These are phyloP conservation scores for Tetradesmus obliquus DNA, from an alignment of 139 green algal genomes.

Conservation along the genomic window DNA sequence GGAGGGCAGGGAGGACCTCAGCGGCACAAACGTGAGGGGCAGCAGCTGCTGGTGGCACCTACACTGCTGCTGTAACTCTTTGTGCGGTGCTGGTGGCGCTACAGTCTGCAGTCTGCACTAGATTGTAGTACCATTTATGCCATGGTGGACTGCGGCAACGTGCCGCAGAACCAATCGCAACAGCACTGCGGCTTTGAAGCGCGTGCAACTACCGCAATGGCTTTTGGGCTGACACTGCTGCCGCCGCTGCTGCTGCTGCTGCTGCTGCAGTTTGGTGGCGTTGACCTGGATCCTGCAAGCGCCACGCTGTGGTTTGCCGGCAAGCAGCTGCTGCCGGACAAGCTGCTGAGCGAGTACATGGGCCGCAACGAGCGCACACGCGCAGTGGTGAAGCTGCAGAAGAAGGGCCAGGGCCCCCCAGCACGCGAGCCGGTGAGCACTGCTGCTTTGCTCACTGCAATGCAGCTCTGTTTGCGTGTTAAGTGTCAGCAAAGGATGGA, in stretches of 20 bases:
- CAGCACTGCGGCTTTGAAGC: background rate
- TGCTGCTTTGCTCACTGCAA: background rate
- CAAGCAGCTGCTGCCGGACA: conserved; percentile 83
- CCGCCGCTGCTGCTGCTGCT: background rate
- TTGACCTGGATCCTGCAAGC: conserved; percentile 69
- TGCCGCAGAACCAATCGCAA: background rate
- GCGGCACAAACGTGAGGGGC: conserved; percentile 66
- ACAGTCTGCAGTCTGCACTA: too few species aligned
- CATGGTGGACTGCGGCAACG: background rate
- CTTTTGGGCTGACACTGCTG: background rate
- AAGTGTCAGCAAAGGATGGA: background rate
- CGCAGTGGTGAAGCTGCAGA: conserved; percentile 80
- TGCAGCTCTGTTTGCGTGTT: background rate
- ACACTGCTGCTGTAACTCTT: background rate
- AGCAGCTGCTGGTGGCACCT: background rate
- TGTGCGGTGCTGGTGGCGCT: background rate
- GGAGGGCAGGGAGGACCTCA: conserved; percentile 76
- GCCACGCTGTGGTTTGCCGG: conserved; percentile 85
- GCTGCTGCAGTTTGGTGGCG: conserved; percentile 67
- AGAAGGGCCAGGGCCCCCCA: conserved; percentile 79
- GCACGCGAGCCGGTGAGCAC: conserved; percentile 57
- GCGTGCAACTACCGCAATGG: background rate
- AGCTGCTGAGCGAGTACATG: conserved; percentile 78
- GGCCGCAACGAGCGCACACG: conserved; percentile 77
- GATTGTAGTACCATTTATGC: too few species aligned